Evolutionary conservation across 306 rosid species (phyloP).

Genomic region (Acmispon strigosus): DNA sequence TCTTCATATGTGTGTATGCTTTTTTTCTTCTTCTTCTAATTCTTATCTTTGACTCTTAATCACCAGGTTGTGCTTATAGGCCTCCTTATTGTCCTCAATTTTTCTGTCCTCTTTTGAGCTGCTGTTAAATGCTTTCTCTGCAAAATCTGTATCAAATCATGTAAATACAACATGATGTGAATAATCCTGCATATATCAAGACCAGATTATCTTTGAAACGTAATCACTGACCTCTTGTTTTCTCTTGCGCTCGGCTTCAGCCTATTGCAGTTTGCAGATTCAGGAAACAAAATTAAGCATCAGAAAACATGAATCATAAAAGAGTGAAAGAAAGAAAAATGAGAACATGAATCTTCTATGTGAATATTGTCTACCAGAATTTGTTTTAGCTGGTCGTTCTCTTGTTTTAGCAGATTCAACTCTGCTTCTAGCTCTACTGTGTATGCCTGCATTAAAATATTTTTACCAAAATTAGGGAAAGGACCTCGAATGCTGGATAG

Average conservation of each 20-base stretch:
- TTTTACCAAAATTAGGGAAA: not conserved
- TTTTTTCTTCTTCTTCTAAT: not conserved
- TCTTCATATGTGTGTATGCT: not conserved
- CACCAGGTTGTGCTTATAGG: constrained; percentile 46
- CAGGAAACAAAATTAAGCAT: not conserved
- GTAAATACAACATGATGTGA: not conserved
- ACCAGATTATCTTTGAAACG: not conserved
- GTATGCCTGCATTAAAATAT: constrained; percentile 51
- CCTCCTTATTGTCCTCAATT: constrained; percentile 45
- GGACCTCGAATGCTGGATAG: not conserved
- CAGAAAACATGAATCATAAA: not conserved
- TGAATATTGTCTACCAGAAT: constrained; percentile 38
- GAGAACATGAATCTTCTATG: not conserved
- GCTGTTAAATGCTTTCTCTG: constrained; percentile 23
- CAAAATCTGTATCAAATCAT: constrained; percentile 18
- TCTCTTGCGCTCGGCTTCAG: constrained; percentile 46
- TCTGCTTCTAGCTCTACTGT: constrained; percentile 72
- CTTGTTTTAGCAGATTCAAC: constrained; percentile 43
- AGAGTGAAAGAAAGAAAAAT: not conserved
- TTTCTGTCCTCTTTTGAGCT: constrained; percentile 37
- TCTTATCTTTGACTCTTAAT: not conserved
- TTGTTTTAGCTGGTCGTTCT: constrained; percentile 53
- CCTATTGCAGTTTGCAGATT: constrained; percentile 30
- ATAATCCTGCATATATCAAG: not conserved
- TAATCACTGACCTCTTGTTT: constrained; percentile 36